phyloP scores from a whole-genome alignment of 805 yeast species.

The Saccharomycopsis oosterbeekiorum region DNA sequence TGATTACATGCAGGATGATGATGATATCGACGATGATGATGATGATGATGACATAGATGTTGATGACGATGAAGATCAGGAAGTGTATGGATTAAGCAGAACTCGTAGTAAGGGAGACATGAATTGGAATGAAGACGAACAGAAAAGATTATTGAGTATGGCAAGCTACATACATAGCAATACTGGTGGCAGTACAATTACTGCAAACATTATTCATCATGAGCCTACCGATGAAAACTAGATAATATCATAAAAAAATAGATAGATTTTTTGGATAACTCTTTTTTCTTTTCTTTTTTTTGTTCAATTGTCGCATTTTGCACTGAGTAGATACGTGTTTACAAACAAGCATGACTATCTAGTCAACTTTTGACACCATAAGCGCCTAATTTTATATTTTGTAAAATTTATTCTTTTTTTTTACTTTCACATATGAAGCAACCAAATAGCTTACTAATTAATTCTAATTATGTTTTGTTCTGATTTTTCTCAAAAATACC shows the following conservation, averaged over 20 bases:
- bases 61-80: conserved; percentile 22
- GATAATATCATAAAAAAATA: neutral
- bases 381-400: no score
- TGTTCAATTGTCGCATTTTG: neutral
- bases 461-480: no score
- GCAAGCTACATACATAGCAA: conserved; percentile 25
- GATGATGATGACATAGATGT: conserved; percentile 18
- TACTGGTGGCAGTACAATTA: conserved; percentile 18
- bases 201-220: neutral
- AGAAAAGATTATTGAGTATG: conserved; percentile 24
- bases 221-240: neutral
- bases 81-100: conserved; percentile 27
- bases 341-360: neutral
- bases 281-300: neutral
- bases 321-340: neutral
- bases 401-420: no score
- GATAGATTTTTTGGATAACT: neutral
- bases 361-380: no score
- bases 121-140: conserved; percentile 28
- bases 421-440: no score
- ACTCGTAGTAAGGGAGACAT: conserved; percentile 30
- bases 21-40: conserved; percentile 20
- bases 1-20: conserved; percentile 13
- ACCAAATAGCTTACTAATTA: no score
- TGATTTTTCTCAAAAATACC: no score